Percentiles rank a stretch among this genome's conserved stretches.
These are phyloP conservation scores for Ciborinia camelliae DNA, from an alignment of 2,329 filamentous ascomycete genomes.

Conservation along the genomic window DNA sequence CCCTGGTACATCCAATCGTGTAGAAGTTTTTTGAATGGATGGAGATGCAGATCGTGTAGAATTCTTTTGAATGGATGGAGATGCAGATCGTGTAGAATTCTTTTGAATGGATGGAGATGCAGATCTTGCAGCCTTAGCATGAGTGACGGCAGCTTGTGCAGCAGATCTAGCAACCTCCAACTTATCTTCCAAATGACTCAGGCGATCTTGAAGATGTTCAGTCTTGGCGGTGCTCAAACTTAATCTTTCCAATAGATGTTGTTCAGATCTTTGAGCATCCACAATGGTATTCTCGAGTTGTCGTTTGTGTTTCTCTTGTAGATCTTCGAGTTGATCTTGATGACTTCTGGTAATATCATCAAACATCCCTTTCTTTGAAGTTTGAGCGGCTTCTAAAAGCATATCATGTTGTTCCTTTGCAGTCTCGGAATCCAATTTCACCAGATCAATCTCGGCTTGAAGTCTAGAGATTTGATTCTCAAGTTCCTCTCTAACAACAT, in stretches of 20 bases:
- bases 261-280: conserved; percentile 76
- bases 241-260: conserved; percentile 76
- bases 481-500: conserved; percentile 74
- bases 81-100: conserved; percentile 39
- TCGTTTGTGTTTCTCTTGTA: conserved; percentile 71
- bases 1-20: conserved; percentile 61
- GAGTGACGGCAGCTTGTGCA: conserved; percentile 50
- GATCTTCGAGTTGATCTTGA: conserved; percentile 67
- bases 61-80: conserved; percentile 32
- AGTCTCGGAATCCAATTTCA: conserved; percentile 76
- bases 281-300: conserved; percentile 71
- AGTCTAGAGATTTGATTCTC: conserved; percentile 74
- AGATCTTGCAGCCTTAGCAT: conserved; percentile 34
- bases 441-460: conserved; percentile 71
- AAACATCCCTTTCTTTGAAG: conserved; percentile 58
- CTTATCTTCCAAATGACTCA: conserved; percentile 83
- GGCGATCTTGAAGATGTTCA: conserved; percentile 80
- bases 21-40: conserved; percentile 34
- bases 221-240: conserved; percentile 80
- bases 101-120: conserved; percentile 28
- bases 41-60: conserved; percentile 38
- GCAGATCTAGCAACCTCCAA: conserved; percentile 84
- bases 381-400: conserved; percentile 75
- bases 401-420: conserved; percentile 78
- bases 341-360: conserved; percentile 55